Percentiles rank a stretch among this genome's conserved stretches.
These are phyloP conservation scores for Blastomyces emzantsi DNA, from an alignment of 2,329 filamentous ascomycete species.

Conservation along the genomic window DNA sequence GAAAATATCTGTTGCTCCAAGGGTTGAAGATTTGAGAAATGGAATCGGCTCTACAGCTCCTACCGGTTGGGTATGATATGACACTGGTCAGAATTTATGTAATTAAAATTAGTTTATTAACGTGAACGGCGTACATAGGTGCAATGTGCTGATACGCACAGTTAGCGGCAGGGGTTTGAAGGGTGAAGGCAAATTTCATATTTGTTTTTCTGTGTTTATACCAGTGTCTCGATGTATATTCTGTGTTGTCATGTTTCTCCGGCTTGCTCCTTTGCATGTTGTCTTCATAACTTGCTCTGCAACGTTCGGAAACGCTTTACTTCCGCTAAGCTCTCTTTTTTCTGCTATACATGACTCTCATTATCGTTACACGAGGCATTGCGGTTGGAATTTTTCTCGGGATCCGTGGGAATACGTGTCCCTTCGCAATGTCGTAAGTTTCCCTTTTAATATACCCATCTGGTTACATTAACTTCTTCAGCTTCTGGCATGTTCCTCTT, in stretches of 20 bases:
- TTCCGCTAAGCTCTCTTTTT: background rate
- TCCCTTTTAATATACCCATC: background rate
- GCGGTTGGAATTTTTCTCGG: background rate
- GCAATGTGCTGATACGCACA: background rate
- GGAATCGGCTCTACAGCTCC: background rate
- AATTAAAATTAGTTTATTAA: background rate
- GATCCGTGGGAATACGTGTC: too few relatives aligned
- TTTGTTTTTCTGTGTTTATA: background rate
- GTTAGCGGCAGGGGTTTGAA: background rate
- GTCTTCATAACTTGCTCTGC: background rate
- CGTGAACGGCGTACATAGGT: background rate
- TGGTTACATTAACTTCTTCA: background rate
- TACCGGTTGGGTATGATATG: background rate
- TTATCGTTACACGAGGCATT: background rate
- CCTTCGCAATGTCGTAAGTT: background rate
- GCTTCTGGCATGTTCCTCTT: background rate
- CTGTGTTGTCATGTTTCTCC: background rate
- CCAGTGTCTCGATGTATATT: background rate
- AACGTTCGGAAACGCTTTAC: background rate
- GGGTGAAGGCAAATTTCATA: background rate
- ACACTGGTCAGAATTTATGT: background rate
- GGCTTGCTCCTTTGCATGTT: background rate
- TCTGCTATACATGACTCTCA: constrained; percentile 2
- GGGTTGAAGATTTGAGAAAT: background rate
- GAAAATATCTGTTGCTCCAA: constrained; percentile 20